phyloP scores from a whole-genome alignment of 805 yeast genomes.

The Candida ulmi region DNA sequence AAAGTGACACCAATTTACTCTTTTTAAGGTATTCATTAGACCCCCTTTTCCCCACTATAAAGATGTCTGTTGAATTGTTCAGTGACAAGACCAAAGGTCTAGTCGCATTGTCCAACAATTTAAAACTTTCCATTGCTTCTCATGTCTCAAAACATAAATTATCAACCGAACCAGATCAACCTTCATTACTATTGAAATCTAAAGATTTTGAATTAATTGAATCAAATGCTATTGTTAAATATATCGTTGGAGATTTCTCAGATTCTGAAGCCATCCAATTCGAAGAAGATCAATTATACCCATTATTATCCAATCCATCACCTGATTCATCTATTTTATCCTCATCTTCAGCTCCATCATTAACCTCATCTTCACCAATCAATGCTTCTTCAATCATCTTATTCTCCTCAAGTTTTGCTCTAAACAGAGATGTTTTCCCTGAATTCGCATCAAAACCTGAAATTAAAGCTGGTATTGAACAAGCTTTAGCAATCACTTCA shows the following conservation, averaged over 20 bases:
- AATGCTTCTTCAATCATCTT: conserved; percentile 51
- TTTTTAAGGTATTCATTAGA: no score
- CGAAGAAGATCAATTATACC: conserved; percentile 41
- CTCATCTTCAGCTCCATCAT: no score
- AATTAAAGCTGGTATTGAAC: conserved; percentile 40
- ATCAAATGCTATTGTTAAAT: conserved; percentile 67
- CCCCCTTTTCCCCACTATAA: neutral
- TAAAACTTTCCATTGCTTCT: conserved; percentile 25
- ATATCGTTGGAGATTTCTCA: conserved; percentile 45
- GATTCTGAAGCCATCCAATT: conserved; percentile 27
- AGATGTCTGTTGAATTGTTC: conserved; percentile 16
- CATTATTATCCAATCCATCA: conserved; percentile 28
- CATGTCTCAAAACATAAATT: conserved; percentile 14
- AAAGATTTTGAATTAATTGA: conserved; percentile 44
- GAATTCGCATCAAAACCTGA: conserved; percentile 24
- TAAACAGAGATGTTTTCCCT: conserved; percentile 21
- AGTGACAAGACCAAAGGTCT: conserved; percentile 19
- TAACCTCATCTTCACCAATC: conserved; percentile 22
- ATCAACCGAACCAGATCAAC: conserved; percentile 22
- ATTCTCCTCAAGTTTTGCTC: conserved; percentile 53
- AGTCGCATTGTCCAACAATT: conserved; percentile 19
- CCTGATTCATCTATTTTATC: conserved; percentile 20
- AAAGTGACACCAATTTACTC: no score
- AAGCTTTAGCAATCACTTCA: conserved; percentile 41
- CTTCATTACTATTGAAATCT: conserved; percentile 15